Percentiles rank a stretch among this genome's conserved stretches.
These are phyloP conservation scores for Lanmaoa pseudosensibilis DNA, from an alignment of 768 basidiomycete species.

Conservation along the genomic window DNA sequence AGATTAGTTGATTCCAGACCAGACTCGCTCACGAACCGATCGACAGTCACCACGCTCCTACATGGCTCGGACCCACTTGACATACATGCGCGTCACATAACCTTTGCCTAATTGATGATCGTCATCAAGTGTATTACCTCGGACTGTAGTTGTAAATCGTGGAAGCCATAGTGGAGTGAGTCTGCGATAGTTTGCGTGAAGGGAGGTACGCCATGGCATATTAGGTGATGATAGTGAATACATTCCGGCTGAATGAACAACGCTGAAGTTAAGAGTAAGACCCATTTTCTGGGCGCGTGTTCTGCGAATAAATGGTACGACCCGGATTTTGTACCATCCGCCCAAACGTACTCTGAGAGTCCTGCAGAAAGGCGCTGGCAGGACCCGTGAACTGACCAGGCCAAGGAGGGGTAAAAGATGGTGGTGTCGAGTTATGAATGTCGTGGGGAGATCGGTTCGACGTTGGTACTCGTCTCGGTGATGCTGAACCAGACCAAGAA, in stretches of 20 bases:
- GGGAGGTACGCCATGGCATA: conserved; percentile 2
- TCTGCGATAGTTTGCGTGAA: not conserved
- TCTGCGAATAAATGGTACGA: conserved; percentile 64
- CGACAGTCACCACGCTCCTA: not conserved
- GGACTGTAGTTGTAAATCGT: not conserved
- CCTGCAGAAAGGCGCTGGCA: conserved; percentile 50
- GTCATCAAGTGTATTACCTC: not conserved
- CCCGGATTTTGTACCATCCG: conserved; percentile 49
- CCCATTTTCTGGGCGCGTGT: conserved; percentile 37
- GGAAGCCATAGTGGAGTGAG: not conserved
- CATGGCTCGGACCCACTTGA: not conserved
- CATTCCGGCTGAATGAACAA: conserved; percentile 15
- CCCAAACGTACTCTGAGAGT: conserved; percentile 41
- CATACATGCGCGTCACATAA: not conserved
- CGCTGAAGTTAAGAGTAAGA: conserved; percentile 24
- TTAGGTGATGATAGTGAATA: conserved; percentile 25
- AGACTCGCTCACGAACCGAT: not conserved
- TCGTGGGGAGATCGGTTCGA: conserved; percentile 24
- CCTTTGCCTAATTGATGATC: not conserved
- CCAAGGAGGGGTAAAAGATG: conserved; percentile 28
- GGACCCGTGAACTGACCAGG: conserved; percentile 48
- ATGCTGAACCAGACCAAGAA: conserved; percentile 26
- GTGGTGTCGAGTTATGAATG: conserved; percentile 18
- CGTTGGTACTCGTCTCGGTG: conserved; percentile 22
- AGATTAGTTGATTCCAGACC: not conserved